Base-by-base conservation (phyloP, 1,139 yeast species). In the Yueomyces sp. region DNA sequence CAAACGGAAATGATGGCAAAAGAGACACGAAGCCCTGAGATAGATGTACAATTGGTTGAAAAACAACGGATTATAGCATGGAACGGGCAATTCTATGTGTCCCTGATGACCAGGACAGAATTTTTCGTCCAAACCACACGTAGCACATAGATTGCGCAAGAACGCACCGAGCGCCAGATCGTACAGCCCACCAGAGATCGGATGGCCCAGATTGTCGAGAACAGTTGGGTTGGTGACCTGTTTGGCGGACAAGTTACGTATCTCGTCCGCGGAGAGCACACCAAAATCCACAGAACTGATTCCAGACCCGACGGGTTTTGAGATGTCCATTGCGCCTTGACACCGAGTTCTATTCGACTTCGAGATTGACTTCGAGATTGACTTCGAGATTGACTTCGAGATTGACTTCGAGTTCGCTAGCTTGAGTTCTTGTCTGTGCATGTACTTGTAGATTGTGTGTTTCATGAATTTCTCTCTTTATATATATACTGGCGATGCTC, bases 91-190 rank as follows among this genome's bases (percentile, higher is more conserved):
- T 62, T 91, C 96, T 47, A 93, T 87, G 64, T 93, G 98, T 46
- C 99, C 99, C 66, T 86, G 87, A 64, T 93, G 99, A 36, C 99
- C 99, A 2, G 97, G 96, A 67, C 99, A 93, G 57, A 77, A 81
- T 58, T 84, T 78, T 54, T 91, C 97, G 61, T 87, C 96, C 49
- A 91, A 70, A 29, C 97, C 96, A 75, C 99, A 93, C 2, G 98
- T 91, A 30, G 93, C 73, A 75, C 99, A 89, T 51, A 84, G 70
- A 60, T 89, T 85, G 60, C 82, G 73, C 50, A 86, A 70, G 58
- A 87, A 91, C 1, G 98, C 98, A 53, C 99, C 99, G 41, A 93
- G 69, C 27, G 96, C 80, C 50, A 89, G 74, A 65, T 93, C 99
- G 56, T 93, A 93, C 39, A 93, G 71, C 64, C 99, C 99, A 47